phyloP scores from a whole-genome alignment of 257 asterid genomes.

The Solanum infundibuliforme region DNA sequence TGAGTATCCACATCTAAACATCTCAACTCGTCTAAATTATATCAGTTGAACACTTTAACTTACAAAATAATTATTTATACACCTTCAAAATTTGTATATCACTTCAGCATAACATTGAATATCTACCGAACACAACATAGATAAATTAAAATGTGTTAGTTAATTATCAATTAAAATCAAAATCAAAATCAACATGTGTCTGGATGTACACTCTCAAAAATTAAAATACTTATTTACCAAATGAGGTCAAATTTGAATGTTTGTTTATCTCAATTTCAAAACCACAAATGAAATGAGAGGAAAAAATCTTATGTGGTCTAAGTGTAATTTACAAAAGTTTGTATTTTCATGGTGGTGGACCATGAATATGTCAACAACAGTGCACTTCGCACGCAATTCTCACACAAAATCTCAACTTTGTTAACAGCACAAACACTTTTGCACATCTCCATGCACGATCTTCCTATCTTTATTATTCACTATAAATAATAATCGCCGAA shows the following conservation, averaged over 20 bases:
- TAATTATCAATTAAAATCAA: too few species aligned
- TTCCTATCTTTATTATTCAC: background rate
- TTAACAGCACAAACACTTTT: background rate
- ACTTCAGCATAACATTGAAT: too few species aligned
- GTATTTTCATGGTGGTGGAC: background rate
- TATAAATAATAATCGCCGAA: background rate
- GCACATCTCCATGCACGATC: background rate
- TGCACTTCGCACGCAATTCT: background rate
- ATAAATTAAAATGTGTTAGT: too few species aligned
- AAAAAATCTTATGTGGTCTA: background rate
- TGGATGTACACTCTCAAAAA: too few species aligned
- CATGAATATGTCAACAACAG: background rate
- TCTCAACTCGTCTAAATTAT: rapidly evolving
- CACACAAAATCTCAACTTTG: background rate
- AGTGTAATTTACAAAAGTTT: background rate
- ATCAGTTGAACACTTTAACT: rapidly evolving
- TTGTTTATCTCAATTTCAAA: too few species aligned
- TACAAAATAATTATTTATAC: background rate
- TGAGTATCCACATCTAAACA: background rate
- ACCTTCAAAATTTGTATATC: background rate
- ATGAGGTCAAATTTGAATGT: too few species aligned
- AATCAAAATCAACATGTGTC: too few species aligned
- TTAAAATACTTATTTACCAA: too few species aligned
- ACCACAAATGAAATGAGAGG: background rate
- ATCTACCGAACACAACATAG: too few species aligned